These are phyloP conservation scores for Blastocystis sp. DNA, from an alignment of 352 stramenopile genomes.

Conservation along the genomic window DNA sequence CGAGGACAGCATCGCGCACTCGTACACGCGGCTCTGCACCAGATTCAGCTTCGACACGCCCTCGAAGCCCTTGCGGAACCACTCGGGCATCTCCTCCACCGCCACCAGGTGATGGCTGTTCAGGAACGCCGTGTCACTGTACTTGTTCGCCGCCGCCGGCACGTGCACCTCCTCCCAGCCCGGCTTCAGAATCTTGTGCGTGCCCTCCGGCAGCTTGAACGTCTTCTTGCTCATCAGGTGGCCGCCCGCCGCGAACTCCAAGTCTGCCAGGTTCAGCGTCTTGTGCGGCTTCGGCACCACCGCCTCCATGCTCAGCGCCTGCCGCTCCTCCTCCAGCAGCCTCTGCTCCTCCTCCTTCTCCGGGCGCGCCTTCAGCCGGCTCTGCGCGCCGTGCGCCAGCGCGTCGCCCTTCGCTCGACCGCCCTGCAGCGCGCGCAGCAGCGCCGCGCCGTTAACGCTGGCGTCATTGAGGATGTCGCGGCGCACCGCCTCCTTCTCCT, in stretches of 20 bases:
- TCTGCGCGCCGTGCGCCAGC: conserved; percentile 27
- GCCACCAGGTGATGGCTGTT: conserved; percentile 70
- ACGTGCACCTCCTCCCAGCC: conserved; percentile 57
- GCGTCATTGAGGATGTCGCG: conserved; percentile 77
- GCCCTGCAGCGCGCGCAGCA: conserved; percentile 84
- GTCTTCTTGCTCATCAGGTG: conserved; percentile 11
- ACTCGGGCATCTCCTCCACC: conserved; percentile 74
- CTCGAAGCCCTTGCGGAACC: conserved; percentile 76
- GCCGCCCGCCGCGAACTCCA: conserved; percentile 37
- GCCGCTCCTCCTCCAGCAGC: conserved; percentile 42
- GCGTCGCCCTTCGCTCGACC: not conserved
- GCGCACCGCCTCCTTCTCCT: conserved; percentile 85
- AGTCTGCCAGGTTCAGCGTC: conserved; percentile 2
- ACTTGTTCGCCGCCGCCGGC: conserved; percentile 19
- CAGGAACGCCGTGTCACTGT: not conserved
- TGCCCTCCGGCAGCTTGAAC: not conserved
- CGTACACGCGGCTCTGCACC: conserved; percentile 94
- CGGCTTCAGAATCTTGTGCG: not conserved
- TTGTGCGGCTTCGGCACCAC: conserved; percentile 2
- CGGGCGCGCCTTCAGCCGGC: not conserved
- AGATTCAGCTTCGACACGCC: conserved; percentile 87
- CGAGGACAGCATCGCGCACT: conserved; percentile 76
- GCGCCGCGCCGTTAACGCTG: conserved; percentile 76
- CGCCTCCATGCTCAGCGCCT: not conserved
- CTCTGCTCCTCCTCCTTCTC: not conserved